Evolutionary conservation across 2,329 filamentous ascomycete species (phyloP).

Genomic region (Magnaporthales sp.): DNA sequence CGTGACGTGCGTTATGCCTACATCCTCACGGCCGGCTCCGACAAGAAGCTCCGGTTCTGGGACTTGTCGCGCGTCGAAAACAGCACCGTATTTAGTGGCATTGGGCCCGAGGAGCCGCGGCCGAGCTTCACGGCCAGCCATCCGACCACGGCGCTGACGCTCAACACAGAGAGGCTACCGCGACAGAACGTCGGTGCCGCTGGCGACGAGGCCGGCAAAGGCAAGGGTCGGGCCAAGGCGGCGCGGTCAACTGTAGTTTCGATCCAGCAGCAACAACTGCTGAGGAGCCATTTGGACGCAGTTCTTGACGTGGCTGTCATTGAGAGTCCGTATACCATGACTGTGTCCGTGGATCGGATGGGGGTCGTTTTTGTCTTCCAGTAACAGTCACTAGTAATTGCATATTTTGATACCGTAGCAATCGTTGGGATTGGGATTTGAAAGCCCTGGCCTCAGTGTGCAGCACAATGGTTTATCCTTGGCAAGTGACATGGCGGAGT

Average conservation of each 20-base stretch:
- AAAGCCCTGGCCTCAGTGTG: too few relatives aligned
- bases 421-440: not conserved
- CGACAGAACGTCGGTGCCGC: conserved; percentile 19
- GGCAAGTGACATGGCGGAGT: too few relatives aligned
- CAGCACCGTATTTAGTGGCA: conserved; percentile 72
- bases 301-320: conserved; percentile 83
- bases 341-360: conserved; percentile 79
- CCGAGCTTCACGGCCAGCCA: conserved; percentile 64
- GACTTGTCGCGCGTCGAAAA: conserved; percentile 71
- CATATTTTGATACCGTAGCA: not conserved
- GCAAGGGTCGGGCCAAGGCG: conserved; percentile 25
- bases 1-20: conserved; percentile 72
- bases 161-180: conserved; percentile 57
- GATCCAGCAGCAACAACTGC: conserved; percentile 74
- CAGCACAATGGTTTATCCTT: too few relatives aligned
- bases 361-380: conserved; percentile 82
- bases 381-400: conserved; percentile 14
- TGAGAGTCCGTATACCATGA: conserved; percentile 87
- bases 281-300: conserved; percentile 80
- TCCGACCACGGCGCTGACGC: conserved; percentile 51
- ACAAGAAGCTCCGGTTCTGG: conserved; percentile 92
- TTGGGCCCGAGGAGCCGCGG: conserved; percentile 59
- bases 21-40: conserved; percentile 78
- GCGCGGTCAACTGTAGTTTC: conserved; percentile 78
- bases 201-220: conserved; percentile 14